phyloP scores from a whole-genome alignment of 768 basidiomycete genomes.

The Suillus ampliporus region DNA sequence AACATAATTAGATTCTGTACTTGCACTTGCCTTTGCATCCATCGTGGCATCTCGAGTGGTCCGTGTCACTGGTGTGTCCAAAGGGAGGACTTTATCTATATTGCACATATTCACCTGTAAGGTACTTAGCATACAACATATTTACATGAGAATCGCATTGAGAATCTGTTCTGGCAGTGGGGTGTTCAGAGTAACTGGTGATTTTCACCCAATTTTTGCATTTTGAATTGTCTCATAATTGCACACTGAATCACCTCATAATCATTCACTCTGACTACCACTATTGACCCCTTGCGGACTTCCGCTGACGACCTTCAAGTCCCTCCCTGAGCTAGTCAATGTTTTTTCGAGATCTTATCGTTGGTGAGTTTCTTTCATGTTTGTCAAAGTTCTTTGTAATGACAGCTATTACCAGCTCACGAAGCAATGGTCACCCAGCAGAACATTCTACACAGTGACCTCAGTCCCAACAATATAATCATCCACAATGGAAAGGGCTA shows the following conservation, averaged over 20 bases:
- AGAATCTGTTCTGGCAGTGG: neutral
- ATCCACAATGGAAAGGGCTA: neutral
- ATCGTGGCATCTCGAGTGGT: neutral
- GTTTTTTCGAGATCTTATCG: neutral
- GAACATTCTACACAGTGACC: neutral
- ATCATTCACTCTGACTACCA: no score
- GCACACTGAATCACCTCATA: neutral
- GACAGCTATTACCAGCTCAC: neutral
- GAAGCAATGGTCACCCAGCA: neutral
- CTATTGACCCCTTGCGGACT: neutral
- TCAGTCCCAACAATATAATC: neutral
- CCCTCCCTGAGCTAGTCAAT: neutral
- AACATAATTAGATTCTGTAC: constrained; percentile 1
- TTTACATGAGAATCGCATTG: neutral
- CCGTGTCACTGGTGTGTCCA: no score
- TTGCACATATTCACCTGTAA: no score
- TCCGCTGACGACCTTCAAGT: neutral
- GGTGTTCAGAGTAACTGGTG: neutral
- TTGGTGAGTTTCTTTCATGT: neutral
- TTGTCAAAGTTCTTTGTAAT: neutral
- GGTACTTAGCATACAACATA: no score
- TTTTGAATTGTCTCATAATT: neutral
- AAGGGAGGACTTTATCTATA: no score
- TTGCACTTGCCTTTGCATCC: neutral
- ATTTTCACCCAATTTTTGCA: neutral